Evolutionary conservation across 257 asterid species (phyloP).

Genomic region (Plantago ovata): DNA sequence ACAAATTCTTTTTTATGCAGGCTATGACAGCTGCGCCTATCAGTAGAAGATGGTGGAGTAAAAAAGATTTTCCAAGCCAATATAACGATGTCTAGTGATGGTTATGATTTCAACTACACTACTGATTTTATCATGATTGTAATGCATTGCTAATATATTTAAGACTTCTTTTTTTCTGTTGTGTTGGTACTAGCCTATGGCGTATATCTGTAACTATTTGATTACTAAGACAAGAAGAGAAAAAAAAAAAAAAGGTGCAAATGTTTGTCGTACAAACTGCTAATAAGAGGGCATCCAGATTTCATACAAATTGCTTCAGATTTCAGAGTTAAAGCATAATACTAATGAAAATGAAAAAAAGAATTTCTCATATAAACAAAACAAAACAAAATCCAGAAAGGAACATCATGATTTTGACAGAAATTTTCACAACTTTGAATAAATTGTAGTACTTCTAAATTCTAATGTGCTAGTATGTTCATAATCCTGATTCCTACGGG

Average conservation of each 20-base stretch:
- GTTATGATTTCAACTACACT: neutral
- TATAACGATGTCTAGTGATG: conserved; percentile 1
- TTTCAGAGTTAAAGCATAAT: too few species aligned
- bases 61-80: neutral
- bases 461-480: conserved; percentile 24
- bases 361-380: neutral
- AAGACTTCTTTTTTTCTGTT: too few species aligned
- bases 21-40: conserved; percentile 46
- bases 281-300: too few species aligned
- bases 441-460: too few species aligned
- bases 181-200: too few species aligned
- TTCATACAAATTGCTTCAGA: too few species aligned
- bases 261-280: too few species aligned
- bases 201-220: too few species aligned
- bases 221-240: too few species aligned
- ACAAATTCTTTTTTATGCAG: conserved; percentile 25
- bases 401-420: neutral
- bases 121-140: neutral
- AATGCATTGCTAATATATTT: conserved; percentile 3
- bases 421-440: conserved; percentile 2
- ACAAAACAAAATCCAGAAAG: neutral
- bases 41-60: neutral
- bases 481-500: conserved; percentile 22
- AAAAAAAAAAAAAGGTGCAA: too few species aligned
- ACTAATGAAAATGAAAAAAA: neutral